These are phyloP conservation scores for Tetrahymena borealis DNA, from an alignment of 73 alveolate genomes.

Conservation along the genomic window DNA sequence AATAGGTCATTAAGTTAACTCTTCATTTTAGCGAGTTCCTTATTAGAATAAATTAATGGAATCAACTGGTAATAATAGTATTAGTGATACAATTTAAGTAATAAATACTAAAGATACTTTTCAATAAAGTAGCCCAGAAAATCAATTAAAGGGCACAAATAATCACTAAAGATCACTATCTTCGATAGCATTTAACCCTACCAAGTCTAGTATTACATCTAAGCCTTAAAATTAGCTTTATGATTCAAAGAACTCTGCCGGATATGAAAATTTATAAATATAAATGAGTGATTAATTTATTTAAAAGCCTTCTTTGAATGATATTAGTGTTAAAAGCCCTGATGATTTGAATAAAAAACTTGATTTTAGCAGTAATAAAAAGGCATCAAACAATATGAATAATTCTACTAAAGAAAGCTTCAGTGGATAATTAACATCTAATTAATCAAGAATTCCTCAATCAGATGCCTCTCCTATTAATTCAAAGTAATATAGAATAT, in stretches of 20 bases:
- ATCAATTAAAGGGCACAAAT: neutral
- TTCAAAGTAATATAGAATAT: neutral
- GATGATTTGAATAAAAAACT: neutral
- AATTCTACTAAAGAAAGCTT: neutral
- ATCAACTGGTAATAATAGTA: neutral
- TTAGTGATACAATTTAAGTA: neutral
- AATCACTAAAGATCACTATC: neutral
- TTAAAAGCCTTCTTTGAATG: neutral
- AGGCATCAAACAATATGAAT: neutral
- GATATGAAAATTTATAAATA: neutral
- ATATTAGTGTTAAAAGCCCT: neutral
- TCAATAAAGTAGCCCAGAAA: neutral
- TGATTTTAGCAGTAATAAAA: neutral
- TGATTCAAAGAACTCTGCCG: neutral
- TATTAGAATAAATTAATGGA: neutral
- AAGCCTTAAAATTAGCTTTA: neutral
- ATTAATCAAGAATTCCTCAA: neutral
- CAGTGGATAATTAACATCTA: neutral
- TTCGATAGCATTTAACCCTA: neutral
- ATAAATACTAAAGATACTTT: neutral
- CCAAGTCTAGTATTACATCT: neutral
- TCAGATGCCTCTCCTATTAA: neutral
- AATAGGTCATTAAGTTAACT: neutral
- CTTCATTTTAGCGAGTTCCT: neutral
- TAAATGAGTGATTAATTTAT: neutral